Conservation (phyloP, 2,329 filamentous ascomycete species). For the Cryphonectria nitschkei region DNA sequence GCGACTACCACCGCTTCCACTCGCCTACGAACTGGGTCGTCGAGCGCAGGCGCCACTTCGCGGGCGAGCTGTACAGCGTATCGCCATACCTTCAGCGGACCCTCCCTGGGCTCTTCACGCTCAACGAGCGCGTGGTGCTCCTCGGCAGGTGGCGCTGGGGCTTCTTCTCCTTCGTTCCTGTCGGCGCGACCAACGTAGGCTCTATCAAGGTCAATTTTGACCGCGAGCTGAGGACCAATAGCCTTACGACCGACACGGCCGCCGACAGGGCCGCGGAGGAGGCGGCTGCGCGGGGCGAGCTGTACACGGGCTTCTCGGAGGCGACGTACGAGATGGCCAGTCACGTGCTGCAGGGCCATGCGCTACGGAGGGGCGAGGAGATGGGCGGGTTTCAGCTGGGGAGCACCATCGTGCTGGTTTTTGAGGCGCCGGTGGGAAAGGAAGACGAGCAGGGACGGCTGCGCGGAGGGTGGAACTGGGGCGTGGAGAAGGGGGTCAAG, state of each 20-base stretch:
- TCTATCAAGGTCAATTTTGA: conserved; percentile 98
- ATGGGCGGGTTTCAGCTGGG: conserved; percentile 98
- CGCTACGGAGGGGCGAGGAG: conserved; percentile 85
- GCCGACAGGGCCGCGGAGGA: conserved; percentile 84
- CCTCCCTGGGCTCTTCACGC: conserved; percentile 89
- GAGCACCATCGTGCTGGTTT: conserved; percentile 92
- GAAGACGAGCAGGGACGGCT: conserved; percentile 54
- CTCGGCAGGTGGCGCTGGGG: conserved; percentile 95
- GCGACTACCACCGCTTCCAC: conserved; percentile 98
- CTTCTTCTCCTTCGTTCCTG: conserved; percentile 95
- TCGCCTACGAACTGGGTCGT: conserved; percentile 95
- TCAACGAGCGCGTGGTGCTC: conserved; percentile 94
- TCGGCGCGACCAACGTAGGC: conserved; percentile 96
- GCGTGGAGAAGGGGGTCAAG: conserved; percentile 81
- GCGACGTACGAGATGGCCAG: conserved; percentile 85
- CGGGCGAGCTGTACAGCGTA: conserved; percentile 92
- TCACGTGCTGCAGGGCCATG: conserved; percentile 77
- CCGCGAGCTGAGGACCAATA: conserved; percentile 89
- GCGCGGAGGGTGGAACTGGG: conserved; percentile 78
- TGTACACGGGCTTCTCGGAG: conserved; percentile 89
- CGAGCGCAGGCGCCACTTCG: conserved; percentile 92
- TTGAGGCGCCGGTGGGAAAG: conserved; percentile 83
- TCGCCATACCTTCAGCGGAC: conserved; percentile 93
- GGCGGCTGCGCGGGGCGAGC: conserved; percentile 74
- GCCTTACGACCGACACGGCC: conserved; percentile 86